Evolutionary conservation across 768 basidiomycete genomes (phyloP).

Genomic region (Kwoniella sp.): DNA sequence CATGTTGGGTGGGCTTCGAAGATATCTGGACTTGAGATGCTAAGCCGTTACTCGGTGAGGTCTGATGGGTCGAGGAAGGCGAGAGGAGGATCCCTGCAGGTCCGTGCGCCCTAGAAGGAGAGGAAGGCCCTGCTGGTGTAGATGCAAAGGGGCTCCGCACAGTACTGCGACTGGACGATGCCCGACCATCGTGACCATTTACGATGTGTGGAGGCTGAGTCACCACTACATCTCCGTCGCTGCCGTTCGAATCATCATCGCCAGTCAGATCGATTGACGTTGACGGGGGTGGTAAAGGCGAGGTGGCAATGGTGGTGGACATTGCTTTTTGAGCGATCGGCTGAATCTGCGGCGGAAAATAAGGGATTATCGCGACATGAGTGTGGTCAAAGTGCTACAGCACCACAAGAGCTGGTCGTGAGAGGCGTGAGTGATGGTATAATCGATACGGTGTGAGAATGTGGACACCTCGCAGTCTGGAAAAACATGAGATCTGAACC

Average conservation of each 20-base stretch:
- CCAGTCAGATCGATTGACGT: slow-evolving; percentile 18
- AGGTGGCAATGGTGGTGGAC: slow-evolving; percentile 2
- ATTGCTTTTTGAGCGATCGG: not conserved
- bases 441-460: not conserved
- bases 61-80: not conserved
- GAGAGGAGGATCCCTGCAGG: no score
- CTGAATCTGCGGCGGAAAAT: not conserved
- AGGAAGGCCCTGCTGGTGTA: not conserved
- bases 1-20: not conserved
- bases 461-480: not conserved
- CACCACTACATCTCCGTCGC: not conserved
- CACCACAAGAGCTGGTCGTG: not conserved
- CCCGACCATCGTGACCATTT: not conserved
- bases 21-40: not conserved
- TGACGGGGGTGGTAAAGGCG: slow-evolving; percentile 1
- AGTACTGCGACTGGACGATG: no score
- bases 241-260: slow-evolving; percentile 1
- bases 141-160: not conserved
- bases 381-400: not conserved
- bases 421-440: not conserved
- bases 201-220: not conserved
- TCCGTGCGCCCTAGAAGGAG: no score
- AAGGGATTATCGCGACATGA: not conserved
- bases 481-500: not conserved
- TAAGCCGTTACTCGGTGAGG: not conserved